Base-by-base conservation (phyloP, 164 flowering plant genomes). In the Umbellularia californica region DNA sequence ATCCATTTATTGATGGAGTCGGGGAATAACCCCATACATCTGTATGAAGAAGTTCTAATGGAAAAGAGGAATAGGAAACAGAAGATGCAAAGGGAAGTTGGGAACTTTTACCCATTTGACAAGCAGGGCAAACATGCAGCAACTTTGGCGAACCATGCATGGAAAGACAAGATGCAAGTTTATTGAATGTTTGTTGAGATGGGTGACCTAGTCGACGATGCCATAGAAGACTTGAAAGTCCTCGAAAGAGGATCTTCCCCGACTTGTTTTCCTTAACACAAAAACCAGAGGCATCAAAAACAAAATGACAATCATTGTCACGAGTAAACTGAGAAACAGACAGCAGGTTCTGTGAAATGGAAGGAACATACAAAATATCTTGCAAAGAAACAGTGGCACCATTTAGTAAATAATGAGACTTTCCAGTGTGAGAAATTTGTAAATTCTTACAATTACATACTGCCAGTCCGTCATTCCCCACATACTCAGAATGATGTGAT, bases 91-190 rank as follows among this genome's bases (percentile, higher is more conserved):
- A 55, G 13, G 58, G 58, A 12, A 55, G 58, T 2, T 0, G 20
- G 19, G 58, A 55, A 10, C 58, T 55, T 55, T 55, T 55, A 55
- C 58, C 13, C 58, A 55, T 55, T 55, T 55, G 58, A 55, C 58
- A 55, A 55, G 58, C 14, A 17, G 58, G 0, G 58, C 58, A 12
- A 55, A 55, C 3, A 0, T 10, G 19, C 19, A 17, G 58, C 14
- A 55, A 17, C 58, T 55, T 55, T 55, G 58, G 58, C 10, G 58
- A 55, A 12, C 58, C 98, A 58, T 10, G 19, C 5, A 58, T 5
- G 2, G 62, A n/a, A 58, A 58, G 62, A 58, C 19, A 0, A 58
- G 62, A 17, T 5, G 62, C 62, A 58, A 58, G 6, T 15, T 4
- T 15, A 12, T 58, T 17, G 6, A 58, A 58, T 58, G 17, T 58